Evolutionary conservation across 139 green algal genomes (phyloP).

Genomic region (Picochlorum sp.): DNA sequence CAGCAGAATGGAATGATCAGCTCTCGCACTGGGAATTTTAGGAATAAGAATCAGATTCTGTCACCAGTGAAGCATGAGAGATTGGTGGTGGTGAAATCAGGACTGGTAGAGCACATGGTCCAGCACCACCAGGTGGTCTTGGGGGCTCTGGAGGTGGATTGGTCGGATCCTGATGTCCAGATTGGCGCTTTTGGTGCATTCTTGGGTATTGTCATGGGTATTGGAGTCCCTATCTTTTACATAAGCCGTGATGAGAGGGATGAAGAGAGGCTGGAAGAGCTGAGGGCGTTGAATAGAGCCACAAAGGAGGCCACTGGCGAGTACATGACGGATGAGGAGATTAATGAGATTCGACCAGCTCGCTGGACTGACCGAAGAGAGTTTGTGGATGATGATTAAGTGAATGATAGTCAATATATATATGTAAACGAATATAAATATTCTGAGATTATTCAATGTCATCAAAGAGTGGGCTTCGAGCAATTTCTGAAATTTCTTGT

Average conservation of each 20-base stretch:
- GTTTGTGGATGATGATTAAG: constrained; percentile 32
- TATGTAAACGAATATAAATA: too few relatives aligned
- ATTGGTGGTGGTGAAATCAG: too few relatives aligned
- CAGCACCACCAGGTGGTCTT: not conserved
- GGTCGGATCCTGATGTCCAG: constrained; percentile 55
- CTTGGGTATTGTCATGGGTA: constrained; percentile 45
- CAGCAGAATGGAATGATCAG: too few relatives aligned
- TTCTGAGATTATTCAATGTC: too few relatives aligned
- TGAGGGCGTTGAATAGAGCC: constrained; percentile 69
- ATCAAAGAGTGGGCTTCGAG: not conserved
- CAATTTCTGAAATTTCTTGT: constrained; percentile 20
- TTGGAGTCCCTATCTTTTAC: constrained; percentile 70
- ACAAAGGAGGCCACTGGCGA: constrained; percentile 70
- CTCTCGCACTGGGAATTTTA: too few relatives aligned
- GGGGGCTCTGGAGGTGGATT: constrained; percentile 63
- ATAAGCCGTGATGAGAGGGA: constrained; percentile 61
- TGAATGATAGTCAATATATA: too few relatives aligned
- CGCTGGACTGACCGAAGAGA: constrained; percentile 70
- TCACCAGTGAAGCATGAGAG: too few relatives aligned
- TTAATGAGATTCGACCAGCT: constrained; percentile 59
- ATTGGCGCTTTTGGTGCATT: constrained; percentile 42
- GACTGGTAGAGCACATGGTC: not conserved
- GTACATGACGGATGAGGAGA: constrained; percentile 70
- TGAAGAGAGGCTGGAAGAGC: constrained; percentile 69
- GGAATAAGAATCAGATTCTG: too few relatives aligned